Conservation (phyloP, 352 stramenopile genomes). For the Phytophthora cryptogea region DNA sequence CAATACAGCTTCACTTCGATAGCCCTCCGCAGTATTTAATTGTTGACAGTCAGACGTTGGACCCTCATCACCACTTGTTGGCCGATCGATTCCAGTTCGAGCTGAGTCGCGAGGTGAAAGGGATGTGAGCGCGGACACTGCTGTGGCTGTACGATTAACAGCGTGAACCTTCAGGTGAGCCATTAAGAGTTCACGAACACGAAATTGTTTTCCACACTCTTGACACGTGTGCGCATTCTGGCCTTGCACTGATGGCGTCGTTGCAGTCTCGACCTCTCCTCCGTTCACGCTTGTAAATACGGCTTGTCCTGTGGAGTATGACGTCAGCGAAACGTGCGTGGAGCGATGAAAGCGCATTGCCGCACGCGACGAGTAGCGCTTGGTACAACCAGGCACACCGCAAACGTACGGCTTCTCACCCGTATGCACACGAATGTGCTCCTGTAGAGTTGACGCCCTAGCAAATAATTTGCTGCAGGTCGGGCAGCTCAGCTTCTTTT, state of each 20-base stretch:
- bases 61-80: conserved; percentile 3
- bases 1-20: background rate
- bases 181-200: conserved; percentile 36
- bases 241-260: background rate
- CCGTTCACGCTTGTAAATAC: background rate
- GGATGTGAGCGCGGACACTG: conserved; percentile 14
- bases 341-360: conserved; percentile 64
- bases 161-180: conserved; percentile 30
- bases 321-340: conserved; percentile 28
- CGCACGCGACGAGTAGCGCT: conserved; percentile 68
- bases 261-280: background rate
- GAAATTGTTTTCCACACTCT: conserved; percentile 39
- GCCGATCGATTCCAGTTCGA: conserved; percentile 10
- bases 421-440: conserved; percentile 73
- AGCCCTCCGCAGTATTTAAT: background rate
- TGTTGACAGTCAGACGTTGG: conserved; percentile 1
- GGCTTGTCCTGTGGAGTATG: conserved; percentile 8
- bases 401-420: conserved; percentile 77
- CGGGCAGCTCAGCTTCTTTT: conserved; percentile 59
- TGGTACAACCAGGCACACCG: conserved; percentile 49
- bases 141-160: conserved; percentile 17
- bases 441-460: conserved; percentile 57
- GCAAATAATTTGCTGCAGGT: conserved; percentile 59
- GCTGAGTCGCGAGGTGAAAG: conserved; percentile 18
- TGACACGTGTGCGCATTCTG: conserved; percentile 13